Evolutionary conservation across 2,329 filamentous ascomycete genomes (phyloP), one percentile per base, ranked within the genome.

Genomic region (Triangularia verruculosa): DNA sequence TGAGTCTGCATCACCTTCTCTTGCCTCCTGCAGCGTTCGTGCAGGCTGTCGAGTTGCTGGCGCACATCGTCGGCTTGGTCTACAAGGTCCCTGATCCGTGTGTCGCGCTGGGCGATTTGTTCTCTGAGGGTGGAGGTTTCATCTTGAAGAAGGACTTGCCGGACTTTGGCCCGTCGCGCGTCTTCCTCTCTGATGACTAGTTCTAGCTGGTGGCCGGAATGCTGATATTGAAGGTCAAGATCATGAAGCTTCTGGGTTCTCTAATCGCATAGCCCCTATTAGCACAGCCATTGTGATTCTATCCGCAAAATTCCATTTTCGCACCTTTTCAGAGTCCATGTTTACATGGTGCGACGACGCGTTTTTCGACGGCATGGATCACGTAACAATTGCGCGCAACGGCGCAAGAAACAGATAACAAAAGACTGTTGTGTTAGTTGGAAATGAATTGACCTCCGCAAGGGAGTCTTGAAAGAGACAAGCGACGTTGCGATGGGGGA

Each of bases 131-230:
- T 82, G 56, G 88, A 84, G 67, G 89, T 91, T 67, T 96, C 89
- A 68, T 93, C 87, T 66, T 88, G 83, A n/a, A 91, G 79, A n/a
- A 93, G 77, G 61, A 93, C 78, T 61, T 88, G 82, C 66, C 88
- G 85, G 65, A 94, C 82, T 68, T 86, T 86, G 59, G 92, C 77
- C 67, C 88, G 84, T 56, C 93, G 87, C 43, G 86, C 81, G 64
- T 89, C 86, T 74, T 98, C 93, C 68, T 92, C 87, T 71, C 91
- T 90, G 68, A 86, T 79, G 61, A 96, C 81, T 11, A 89, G 79
- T 60, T 91, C 84, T 34, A 89, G 84, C 61, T 87, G 81, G 69
- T 89, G 86, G 61, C 85, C 77, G 68, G 83, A 84, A 64, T 83
- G 82, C 68, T 89, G 86, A 74, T 93, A 91, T 70, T 85, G 85